Conservation (phyloP, 2,329 filamentous ascomycete species). For the Monosporascus sp. region DNA sequence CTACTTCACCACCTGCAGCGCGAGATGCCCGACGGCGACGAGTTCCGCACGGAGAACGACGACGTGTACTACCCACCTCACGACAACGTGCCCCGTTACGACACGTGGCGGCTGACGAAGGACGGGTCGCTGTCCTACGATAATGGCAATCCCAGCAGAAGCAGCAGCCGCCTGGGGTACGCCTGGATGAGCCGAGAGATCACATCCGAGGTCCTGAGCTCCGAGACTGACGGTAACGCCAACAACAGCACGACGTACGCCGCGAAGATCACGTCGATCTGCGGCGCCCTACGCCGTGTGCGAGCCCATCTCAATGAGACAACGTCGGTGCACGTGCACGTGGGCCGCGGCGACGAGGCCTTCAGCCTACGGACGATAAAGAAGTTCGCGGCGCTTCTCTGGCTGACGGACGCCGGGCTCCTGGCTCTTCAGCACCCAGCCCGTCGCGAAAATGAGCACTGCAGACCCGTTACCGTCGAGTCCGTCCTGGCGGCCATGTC, state of each 20-base stretch:
- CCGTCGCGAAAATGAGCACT: slow-evolving; percentile 7
- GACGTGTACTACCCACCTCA: slow-evolving; percentile 13
- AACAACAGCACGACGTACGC: slow-evolving; percentile 4
- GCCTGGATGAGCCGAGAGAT: slow-evolving; percentile 15
- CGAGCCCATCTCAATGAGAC: slow-evolving; percentile 18
- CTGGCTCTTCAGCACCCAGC: slow-evolving; percentile 19
- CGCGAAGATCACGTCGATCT: slow-evolving; percentile 11
- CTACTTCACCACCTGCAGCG: slow-evolving; percentile 1
- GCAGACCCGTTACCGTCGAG: slow-evolving; percentile 3
- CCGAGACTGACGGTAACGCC: neutral
- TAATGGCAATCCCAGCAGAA: neutral
- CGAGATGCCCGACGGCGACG: slow-evolving; percentile 1
- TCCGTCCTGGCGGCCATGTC: slow-evolving; percentile 5
- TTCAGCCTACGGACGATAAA: slow-evolving; percentile 21
- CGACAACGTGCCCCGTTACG: slow-evolving; percentile 10
- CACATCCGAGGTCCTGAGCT: slow-evolving; percentile 15
- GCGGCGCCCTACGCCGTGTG: slow-evolving; percentile 10
- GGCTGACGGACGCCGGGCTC: slow-evolving; percentile 13
- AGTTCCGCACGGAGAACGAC: slow-evolving; percentile 3
- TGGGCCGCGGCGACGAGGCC: slow-evolving; percentile 19
- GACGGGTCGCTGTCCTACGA: slow-evolving; percentile 5
- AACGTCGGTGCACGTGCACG: slow-evolving; percentile 18
- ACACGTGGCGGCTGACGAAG: slow-evolving; percentile 14
- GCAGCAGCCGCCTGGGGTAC: slow-evolving; percentile 1
- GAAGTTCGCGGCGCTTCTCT: slow-evolving; percentile 16